Base-by-base conservation (phyloP, 1,284 basidiomycete genomes). In the Ustilago esculenta region DNA sequence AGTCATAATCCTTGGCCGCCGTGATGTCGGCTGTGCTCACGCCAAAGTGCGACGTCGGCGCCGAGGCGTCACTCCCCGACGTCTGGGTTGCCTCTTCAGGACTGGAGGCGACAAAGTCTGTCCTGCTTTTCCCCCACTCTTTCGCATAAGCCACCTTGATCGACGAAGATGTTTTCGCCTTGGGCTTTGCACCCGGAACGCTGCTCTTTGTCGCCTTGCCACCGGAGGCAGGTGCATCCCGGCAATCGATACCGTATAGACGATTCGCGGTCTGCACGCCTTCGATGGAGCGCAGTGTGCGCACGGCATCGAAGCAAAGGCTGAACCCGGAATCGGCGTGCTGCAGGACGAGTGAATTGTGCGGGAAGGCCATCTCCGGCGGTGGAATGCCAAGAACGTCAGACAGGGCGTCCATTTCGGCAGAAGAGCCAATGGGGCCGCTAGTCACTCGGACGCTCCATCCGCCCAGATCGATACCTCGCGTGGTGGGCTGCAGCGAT, bases 311-410 rank as follows among this genome's bases (percentile, higher is more conserved):
- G 77, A 96, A 94, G 1, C 83, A 76, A 63, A 92, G 88, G 37
- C 82, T 84, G 85, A 90, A 90, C 3, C 87, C 87, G 18, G 87
- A 88, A 1, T 86, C 82, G 8, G 77, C 82, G 72, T 86, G 84
- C 1, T 59, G 58, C 12, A 98, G 84, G 7, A 85, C 84, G 1
- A 99, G 85, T 17, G 83, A 83, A 82, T 98, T 98, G 81, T 87
- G 88, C 5, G 94, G 94, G 78, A 98, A 98, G 0, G 91, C 94
- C 92, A 98, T 98, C 81, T 99, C 95, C 2, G 96, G 96, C 0
- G 95, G 83, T 0, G 94, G 91, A 25, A 98, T 86, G 4, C 86
- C 86, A 73, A 96, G 88, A 46, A 86, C 86, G 67, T 91, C 88
- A 30, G 86, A 83, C 1, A 91, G 84, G 77, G 81, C 77, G 46